A percentile compares a stretch with the other conserved stretches of the same genome.
phyloP scores from a whole-genome alignment of 208 protist genomes.

The Crithidia bombi region DNA sequence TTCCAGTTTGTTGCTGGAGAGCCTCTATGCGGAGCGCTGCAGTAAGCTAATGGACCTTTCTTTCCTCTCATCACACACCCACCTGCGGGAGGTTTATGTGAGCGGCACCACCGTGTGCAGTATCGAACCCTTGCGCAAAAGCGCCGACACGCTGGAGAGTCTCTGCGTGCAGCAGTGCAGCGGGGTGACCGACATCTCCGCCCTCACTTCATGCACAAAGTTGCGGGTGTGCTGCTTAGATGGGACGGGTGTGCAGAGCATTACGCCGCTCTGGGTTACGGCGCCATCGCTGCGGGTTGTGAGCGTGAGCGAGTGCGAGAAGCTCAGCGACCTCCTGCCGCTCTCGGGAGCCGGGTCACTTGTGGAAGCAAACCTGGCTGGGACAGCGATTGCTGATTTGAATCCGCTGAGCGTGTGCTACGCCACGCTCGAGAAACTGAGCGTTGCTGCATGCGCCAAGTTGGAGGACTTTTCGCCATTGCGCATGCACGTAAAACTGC shows the following conservation, averaged over 20 bases:
- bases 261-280: slow-evolving; percentile 6
- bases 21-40: background rate
- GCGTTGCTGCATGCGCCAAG: background rate
- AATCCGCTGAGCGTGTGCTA: background rate
- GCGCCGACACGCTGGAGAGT: background rate
- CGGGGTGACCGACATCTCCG: background rate
- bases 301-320: background rate
- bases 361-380: background rate
- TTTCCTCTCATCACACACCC: background rate
- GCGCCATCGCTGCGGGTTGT: slow-evolving; percentile 5
- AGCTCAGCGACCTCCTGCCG: background rate
- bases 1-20: background rate
- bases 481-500: background rate
- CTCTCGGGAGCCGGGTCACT: background rate
- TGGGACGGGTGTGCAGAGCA: slow-evolving; percentile 1
- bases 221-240: slow-evolving; percentile 16
- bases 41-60: background rate
- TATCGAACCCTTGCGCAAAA: background rate
- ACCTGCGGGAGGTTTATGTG: background rate
- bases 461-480: background rate
- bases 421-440: slow-evolving; percentile 8
- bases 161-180: background rate
- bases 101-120: background rate
- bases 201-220: slow-evolving; percentile 1
- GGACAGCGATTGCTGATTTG: background rate